Evolutionary conservation across 2,329 filamentous ascomycete genomes (phyloP).

Genomic region (Paracamarosporium sp.): DNA sequence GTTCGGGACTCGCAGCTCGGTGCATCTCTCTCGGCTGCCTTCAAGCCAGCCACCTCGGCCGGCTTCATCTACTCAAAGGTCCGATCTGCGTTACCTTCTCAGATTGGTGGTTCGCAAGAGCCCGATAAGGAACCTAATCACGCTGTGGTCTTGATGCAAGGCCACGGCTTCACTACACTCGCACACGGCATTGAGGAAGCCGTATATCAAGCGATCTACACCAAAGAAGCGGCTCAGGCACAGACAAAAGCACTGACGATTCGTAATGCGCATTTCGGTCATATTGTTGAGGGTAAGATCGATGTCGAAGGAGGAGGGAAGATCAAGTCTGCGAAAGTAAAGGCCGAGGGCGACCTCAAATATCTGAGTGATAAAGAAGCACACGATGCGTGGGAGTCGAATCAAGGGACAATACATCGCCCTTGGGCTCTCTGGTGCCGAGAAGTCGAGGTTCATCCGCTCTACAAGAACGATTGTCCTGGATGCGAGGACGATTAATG

Average conservation of each 20-base stretch:
- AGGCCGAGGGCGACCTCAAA: slow-evolving; percentile 50
- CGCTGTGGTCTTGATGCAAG: slow-evolving; percentile 49
- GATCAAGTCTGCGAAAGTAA: slow-evolving; percentile 50
- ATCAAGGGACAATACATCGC: slow-evolving; percentile 39
- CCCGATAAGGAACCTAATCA: slow-evolving; percentile 42
- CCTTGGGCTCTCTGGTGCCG: slow-evolving; percentile 54
- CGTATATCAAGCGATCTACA: slow-evolving; percentile 55
- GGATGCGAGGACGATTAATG: slow-evolving; percentile 29
- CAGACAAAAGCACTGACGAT: slow-evolving; percentile 48
- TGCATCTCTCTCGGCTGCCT: slow-evolving; percentile 42
- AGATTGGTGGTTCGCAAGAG: slow-evolving; percentile 41
- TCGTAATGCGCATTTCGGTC: slow-evolving; percentile 41
- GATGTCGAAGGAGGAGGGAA: slow-evolving; percentile 47
- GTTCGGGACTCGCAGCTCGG: slow-evolving; percentile 40
- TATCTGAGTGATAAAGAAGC: slow-evolving; percentile 51
- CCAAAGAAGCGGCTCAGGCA: slow-evolving; percentile 46
- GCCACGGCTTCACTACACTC: slow-evolving; percentile 54
- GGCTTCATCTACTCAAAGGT: slow-evolving; percentile 48
- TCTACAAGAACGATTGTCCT: slow-evolving; percentile 52
- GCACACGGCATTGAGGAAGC: slow-evolving; percentile 53
- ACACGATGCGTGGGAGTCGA: slow-evolving; percentile 50
- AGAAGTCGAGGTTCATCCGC: slow-evolving; percentile 47
- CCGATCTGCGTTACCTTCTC: slow-evolving; percentile 41
- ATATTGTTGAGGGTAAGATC: slow-evolving; percentile 48
- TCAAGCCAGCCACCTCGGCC: slow-evolving; percentile 46